Conservation (phyloP, 306 rosid genomes). For the Casuarina glauca region DNA sequence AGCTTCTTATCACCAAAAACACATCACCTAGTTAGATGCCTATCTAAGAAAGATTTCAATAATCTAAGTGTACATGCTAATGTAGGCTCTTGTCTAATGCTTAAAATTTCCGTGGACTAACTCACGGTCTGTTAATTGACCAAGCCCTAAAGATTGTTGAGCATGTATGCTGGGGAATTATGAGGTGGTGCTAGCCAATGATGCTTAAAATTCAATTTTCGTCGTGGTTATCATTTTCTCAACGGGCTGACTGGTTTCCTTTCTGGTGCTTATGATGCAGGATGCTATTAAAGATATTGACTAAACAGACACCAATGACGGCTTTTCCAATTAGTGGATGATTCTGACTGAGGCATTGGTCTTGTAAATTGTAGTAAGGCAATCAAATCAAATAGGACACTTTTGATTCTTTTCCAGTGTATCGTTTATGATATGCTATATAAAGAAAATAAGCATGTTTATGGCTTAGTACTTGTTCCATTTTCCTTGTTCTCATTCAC, state of each 20-base stretch:
- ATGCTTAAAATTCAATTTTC: neutral
- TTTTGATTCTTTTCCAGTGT: neutral
- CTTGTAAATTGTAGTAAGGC: neutral
- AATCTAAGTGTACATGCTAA: neutral
- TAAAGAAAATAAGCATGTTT: neutral
- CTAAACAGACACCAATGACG: neutral
- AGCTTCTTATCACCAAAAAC: neutral
- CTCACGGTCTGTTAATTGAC: neutral
- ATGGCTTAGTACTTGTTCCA: neutral
- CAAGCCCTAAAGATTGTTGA: neutral
- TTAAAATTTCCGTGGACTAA: neutral
- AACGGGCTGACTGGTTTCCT: neutral
- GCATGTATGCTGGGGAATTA: too few species aligned
- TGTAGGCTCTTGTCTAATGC: neutral
- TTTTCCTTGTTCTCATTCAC: too few species aligned
- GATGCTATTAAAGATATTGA: constrained; percentile 14
- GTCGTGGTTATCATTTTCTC: neutral
- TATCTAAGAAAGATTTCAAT: neutral
- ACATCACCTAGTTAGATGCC: neutral
- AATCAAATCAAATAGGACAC: neutral
- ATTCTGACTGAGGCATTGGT: neutral
- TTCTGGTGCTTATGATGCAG: constrained; percentile 4
- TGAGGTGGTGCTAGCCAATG: neutral
- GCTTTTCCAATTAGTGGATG: neutral
- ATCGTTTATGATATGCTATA: neutral